These are phyloP conservation scores for Takashimella koratensis DNA, from an alignment of 1,284 basidiomycete species.

Conservation along the genomic window DNA sequence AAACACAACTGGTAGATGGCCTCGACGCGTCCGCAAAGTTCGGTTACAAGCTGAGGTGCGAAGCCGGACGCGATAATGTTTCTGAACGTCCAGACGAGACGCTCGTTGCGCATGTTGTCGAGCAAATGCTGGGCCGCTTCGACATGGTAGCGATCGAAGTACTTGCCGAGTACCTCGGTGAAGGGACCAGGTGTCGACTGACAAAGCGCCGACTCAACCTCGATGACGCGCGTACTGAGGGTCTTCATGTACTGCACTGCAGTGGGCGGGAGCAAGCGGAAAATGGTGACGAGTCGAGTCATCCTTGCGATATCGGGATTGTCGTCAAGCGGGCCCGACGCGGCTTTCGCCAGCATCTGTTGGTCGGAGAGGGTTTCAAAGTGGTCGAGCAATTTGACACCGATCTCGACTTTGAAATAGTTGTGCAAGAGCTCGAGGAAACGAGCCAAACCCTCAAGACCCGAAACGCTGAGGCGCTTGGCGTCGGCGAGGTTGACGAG, in stretches of 20 bases:
- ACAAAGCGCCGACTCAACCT: conserved; percentile 86
- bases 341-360: conserved; percentile 74
- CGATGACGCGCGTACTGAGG: conserved; percentile 83
- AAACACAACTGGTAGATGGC: conserved; percentile 62
- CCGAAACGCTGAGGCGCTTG: conserved; percentile 88
- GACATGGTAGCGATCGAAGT: conserved; percentile 81
- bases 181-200: conserved; percentile 89
- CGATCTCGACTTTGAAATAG: conserved; percentile 99
- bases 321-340: conserved; percentile 73
- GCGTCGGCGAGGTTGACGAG: conserved; percentile 98
- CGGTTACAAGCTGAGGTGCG: conserved; percentile 70
- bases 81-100: conserved; percentile 72
- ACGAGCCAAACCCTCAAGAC: conserved; percentile 92
- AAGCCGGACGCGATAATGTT: conserved; percentile 73
- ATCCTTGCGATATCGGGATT: conserved; percentile 91
- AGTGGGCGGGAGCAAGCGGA: conserved; percentile 88
- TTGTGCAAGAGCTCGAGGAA: conserved; percentile 92
- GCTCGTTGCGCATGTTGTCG: conserved; percentile 67
- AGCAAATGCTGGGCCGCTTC: conserved; percentile 85
- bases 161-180: conserved; percentile 87
- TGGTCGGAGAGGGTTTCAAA: conserved; percentile 79
- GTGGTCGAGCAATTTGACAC: conserved; percentile 93
- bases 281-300: conserved; percentile 91
- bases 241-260: conserved; percentile 89
- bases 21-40: conserved; percentile 64